A percentile compares a stretch with the other conserved stretches of the same genome.
phyloP scores from a whole-genome alignment of 768 basidiomycete genomes.

The Steccherinum ochraceum region DNA sequence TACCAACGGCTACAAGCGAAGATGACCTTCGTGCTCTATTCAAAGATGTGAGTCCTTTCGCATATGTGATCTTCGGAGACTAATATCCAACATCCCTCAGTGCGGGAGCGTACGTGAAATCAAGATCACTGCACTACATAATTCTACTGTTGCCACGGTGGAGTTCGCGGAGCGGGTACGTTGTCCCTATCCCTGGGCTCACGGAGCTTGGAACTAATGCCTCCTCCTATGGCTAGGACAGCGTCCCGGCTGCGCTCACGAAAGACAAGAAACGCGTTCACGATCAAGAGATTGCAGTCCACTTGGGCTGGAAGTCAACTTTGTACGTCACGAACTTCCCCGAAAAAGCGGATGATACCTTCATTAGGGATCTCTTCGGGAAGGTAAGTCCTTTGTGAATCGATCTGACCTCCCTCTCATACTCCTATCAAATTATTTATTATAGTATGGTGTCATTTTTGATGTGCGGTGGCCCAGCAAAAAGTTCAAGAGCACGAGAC shows the following conservation, averaged over 20 bases:
- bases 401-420: not conserved
- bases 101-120: conserved; percentile 85
- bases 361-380: conserved; percentile 70
- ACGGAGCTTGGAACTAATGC: not conserved
- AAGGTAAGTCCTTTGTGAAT: conserved; percentile 41
- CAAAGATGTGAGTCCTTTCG: conserved; percentile 63
- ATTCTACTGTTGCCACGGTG: conserved; percentile 70
- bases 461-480: conserved; percentile 98
- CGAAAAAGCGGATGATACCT: conserved; percentile 71
- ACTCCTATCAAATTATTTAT: not conserved
- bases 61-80: not conserved
- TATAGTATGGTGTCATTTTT: conserved; percentile 85
- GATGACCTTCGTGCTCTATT: conserved; percentile 70
- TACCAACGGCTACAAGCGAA: conserved; percentile 51
- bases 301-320: conserved; percentile 91
- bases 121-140: conserved; percentile 60
- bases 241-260: conserved; percentile 80
- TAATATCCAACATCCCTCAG: conserved; percentile 32
- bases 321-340: conserved; percentile 97
- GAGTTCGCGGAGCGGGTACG: conserved; percentile 73
- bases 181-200: conserved; percentile 6
- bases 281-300: conserved; percentile 73
- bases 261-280: conserved; percentile 90
- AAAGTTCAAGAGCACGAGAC: conserved; percentile 84
- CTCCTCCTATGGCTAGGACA: conserved; percentile 62